These are phyloP conservation scores for Neurospora tetraspora DNA, from an alignment of 495 filamentous ascomycete species.

Conservation along the genomic window DNA sequence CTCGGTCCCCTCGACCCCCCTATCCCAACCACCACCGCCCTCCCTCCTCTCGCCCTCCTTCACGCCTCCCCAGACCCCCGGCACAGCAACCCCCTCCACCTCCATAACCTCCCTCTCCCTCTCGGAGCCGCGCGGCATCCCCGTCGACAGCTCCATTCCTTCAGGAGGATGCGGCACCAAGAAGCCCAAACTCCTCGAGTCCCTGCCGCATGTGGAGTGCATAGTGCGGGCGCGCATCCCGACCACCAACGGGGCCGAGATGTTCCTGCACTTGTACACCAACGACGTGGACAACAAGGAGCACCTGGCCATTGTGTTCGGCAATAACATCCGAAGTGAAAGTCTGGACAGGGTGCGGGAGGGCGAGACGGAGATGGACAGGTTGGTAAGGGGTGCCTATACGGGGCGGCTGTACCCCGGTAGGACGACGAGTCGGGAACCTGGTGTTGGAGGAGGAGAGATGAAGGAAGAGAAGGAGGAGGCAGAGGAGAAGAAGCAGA, in stretches of 20 bases:
- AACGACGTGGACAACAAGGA: slow-evolving; percentile 93
- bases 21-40: slow-evolving; percentile 24
- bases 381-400: slow-evolving; percentile 92
- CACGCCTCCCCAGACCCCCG: slow-evolving; percentile 71
- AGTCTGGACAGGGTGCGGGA: slow-evolving; percentile 70
- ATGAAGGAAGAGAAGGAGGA: slow-evolving; percentile 2
- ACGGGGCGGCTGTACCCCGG: slow-evolving; percentile 80
- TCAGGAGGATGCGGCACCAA: slow-evolving; percentile 43
- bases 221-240: slow-evolving; percentile 78
- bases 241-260: slow-evolving; percentile 81
- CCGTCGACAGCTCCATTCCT: slow-evolving; percentile 43
- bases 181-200: slow-evolving; percentile 55
- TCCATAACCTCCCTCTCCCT: background rate
- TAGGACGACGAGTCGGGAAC: slow-evolving; percentile 55
- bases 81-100: slow-evolving; percentile 42
- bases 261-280: slow-evolving; percentile 92
- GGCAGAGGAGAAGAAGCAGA: background rate
- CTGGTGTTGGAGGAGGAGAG: background rate
- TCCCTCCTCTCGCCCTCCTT: slow-evolving; percentile 64
- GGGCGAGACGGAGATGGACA: slow-evolving; percentile 91
- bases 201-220: slow-evolving; percentile 66
- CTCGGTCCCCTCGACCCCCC: slow-evolving; percentile 3
- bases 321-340: slow-evolving; percentile 66
- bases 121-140: slow-evolving; percentile 36
- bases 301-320: slow-evolving; percentile 97